Conservation (phyloP, 2,329 filamentous ascomycete genomes). For the Plenodomus tracheiphilus region DNA sequence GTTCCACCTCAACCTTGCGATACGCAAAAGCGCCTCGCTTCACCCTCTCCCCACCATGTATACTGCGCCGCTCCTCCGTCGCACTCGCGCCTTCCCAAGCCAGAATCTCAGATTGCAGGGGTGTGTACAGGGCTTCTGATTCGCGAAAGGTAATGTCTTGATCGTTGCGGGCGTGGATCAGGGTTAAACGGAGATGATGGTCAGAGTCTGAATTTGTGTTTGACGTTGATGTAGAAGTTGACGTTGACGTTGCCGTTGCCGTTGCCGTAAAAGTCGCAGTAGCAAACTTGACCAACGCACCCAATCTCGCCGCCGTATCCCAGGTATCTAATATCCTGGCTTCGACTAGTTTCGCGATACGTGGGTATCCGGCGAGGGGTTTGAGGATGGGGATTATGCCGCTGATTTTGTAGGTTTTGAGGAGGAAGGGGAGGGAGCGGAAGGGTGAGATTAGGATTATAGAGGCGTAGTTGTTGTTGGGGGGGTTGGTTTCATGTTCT, state of each 20-base stretch:
- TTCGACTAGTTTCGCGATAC: slow-evolving; percentile 64
- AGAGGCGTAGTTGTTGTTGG: slow-evolving; percentile 63
- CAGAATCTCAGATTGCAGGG: slow-evolving; percentile 32
- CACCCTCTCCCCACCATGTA: slow-evolving; percentile 36
- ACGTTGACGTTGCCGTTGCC: not conserved
- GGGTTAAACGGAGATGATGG: slow-evolving; percentile 55
- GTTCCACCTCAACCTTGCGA: slow-evolving; percentile 33
- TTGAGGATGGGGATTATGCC: slow-evolving; percentile 79
- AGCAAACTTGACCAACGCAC: no score
- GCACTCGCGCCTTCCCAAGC: slow-evolving; percentile 30
- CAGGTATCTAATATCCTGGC: slow-evolving; percentile 76
- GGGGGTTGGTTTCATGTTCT: no score
- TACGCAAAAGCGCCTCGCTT: slow-evolving; percentile 43
- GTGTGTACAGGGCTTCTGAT: slow-evolving; percentile 47
- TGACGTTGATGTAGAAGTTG: not conserved
- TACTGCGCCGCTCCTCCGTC: slow-evolving; percentile 34
- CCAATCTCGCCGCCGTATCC: no score
- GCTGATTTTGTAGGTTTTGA: slow-evolving; percentile 77
- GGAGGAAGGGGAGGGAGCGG: slow-evolving; percentile 70
- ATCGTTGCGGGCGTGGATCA: slow-evolving; percentile 83
- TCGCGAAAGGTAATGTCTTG: slow-evolving; percentile 78
- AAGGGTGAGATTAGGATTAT: slow-evolving; percentile 81
- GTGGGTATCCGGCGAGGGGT: slow-evolving; percentile 70
- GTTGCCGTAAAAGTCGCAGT: no score
- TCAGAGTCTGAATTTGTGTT: not conserved